Base-by-base conservation (phyloP, 345 rosid species). In the Cardamine resedifolia region DNA sequence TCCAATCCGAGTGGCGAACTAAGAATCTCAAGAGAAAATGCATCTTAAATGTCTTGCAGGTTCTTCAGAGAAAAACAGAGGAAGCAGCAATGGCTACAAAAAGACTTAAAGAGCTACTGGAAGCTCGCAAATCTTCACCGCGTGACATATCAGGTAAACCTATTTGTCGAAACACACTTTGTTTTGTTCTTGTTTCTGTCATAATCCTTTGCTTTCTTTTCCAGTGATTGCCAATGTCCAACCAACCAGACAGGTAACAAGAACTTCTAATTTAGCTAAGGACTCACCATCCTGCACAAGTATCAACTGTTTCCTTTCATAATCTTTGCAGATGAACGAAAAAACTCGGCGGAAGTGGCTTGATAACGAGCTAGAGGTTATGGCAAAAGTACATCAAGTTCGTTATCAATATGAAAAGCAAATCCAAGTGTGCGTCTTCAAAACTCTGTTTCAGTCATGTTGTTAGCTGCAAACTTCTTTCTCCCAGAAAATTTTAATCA, bases 41-140 rank as follows among this genome's bases (percentile, higher is more conserved):
- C 30, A 71, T 65, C 18, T 27, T n/a, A n/a, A n/a, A 39, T 68
- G 56, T 56, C 59, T 49, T 75, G 48, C 82, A 90, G 96, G 94
- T 90, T 83, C 93, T 90, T 51, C 96, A 90, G 50, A 84, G 96
- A 60, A 90, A 90, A 83, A 90, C 94, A 63, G 96, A 88, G 76
- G 96, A 88, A 70, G 96, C 94, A 68, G 82, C 93, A 77, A 78
- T 84, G 80, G 94, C 91, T 66, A 86, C 89, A 64, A 90, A 85
- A 74, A 88, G 91, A 86, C 80, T 90, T 59, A 90, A 90, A 71
- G 91, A 90, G 82, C 77, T 88, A 77, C 82, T 88, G 57, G 96
- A 88, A 85, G 80, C 85, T 18, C 91, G 86, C 72, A 88, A 90
- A 73, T 80, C 80, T 72, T 78, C 87, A 51, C 26, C 68, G 8